Evolutionary conservation across 164 flowering plant genomes (phyloP), one percentile per base, ranked within the genome.

Genomic region (Stephania cephalantha): DNA sequence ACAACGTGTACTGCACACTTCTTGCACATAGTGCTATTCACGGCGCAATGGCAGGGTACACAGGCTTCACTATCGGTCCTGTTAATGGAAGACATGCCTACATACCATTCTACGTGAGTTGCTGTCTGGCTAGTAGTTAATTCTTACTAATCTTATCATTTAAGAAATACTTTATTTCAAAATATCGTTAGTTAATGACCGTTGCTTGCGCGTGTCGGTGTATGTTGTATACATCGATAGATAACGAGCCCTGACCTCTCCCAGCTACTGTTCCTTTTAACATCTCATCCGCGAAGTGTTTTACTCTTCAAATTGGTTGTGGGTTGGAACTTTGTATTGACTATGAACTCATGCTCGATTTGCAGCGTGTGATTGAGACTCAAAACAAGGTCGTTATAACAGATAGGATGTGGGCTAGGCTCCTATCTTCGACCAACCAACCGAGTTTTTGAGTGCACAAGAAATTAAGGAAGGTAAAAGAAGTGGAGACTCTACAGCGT

Each of bases 31-130:
- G 97, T 82, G 98, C 90, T 12, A 87, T 95, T 46, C 99, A 93
- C 79, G 99, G 99, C 70, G 93, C 97, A 46, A 95, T 95, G 99
- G 98, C 99, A 11, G 99, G 99, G 55, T 95, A 90, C 76, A 92
- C 97, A 7, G 99, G 99, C 61, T 92, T 85, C 73, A 91, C 90
- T 1, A 82, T 80, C 69, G 99, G 99, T 46, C 94, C 85, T 31
- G 99, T 93, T 71, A 95, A 95, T 74, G 92, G 97, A 72, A 89
- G 98, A 79, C 99, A 95, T 65, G 79, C 91, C 45, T 95, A 93
- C 71, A 95, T 93, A 75, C 98, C 99, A 9, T 89, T 92, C 82
- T 17, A 84, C 77, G 99, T 92, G 81, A 88, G 97, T 84, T 80
- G 15, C 31, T 71, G 30, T n/a, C 13, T 61, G 18, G 20, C 55